Conservation (phyloP, 2,329 filamentous ascomycete genomes). For the Talaromyces sp. region DNA sequence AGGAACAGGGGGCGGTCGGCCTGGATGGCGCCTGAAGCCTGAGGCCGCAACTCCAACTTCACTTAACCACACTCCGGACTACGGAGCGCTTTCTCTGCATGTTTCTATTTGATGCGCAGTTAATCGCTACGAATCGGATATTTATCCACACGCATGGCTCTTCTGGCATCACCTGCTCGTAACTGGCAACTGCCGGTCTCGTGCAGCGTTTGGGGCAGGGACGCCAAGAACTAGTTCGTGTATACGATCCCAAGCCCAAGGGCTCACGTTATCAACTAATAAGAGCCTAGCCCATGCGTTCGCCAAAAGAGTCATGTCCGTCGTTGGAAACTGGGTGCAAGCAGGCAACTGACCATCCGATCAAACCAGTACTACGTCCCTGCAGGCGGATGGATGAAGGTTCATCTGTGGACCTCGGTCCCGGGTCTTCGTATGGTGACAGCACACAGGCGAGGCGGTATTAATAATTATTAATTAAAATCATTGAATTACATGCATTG, state of each 20-base stretch:
- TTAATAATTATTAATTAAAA: not conserved
- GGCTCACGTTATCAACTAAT: not conserved
- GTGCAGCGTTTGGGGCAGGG: not conserved
- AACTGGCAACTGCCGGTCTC: not conserved
- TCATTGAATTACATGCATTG: not conserved
- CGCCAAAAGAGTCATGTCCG: not conserved
- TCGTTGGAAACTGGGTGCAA: too few relatives aligned
- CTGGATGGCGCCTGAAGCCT: not conserved
- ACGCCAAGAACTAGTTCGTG: not conserved
- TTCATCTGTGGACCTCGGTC: not conserved
- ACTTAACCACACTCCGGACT: too few relatives aligned
- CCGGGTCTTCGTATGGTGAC: not conserved
- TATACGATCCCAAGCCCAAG: not conserved
- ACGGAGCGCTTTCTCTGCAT: too few relatives aligned
- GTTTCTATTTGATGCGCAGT: too few relatives aligned
- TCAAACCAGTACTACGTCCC: not conserved
- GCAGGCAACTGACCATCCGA: not conserved
- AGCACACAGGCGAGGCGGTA: not conserved
- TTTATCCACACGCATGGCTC: not conserved
- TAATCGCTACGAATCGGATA: not conserved
- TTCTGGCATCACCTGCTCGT: not conserved
- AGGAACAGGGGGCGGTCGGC: not conserved
- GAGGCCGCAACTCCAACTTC: not conserved
- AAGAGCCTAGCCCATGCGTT: not conserved
- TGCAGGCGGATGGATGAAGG: not conserved